Evolutionary conservation across 2,329 filamentous ascomycete species (phyloP), one percentile per base, ranked within the genome.

Genomic region (Pestalotiopsis sp.): DNA sequence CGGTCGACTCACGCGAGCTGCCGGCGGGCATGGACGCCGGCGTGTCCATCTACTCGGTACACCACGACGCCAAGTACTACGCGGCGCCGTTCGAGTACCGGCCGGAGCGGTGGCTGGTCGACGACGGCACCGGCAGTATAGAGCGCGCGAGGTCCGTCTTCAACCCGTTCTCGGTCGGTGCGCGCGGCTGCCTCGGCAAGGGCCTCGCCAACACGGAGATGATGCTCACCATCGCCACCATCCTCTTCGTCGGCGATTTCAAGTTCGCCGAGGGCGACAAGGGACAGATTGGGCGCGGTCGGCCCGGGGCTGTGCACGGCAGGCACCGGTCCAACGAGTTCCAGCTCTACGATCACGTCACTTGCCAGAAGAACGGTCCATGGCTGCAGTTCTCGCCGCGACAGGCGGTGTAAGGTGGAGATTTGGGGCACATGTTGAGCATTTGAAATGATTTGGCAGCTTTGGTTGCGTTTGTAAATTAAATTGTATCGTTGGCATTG

Each of bases 51-150:
- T 72, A 64, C 38, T 41, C 68, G 13, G 65, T 71, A 1, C 58
- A 66, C 31, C 70, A 71, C 60, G 36, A 65, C 52, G 27, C 69
- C 3, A 57, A 66, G 13, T 65, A 70, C 59, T 70, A 67, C 52
- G 3, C 45, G 2, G 68, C 68, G 3, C 71, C 71, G 2, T 70
- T 70, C 55, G 17, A 36, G 7, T 72, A 69, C 60, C 25, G 17
- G 14, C 71, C 71, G 7, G 70, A 69, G 9, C 66, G 69, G 7
- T 71, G 69, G 69, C 58, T 71, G 52, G 38, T 45, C 4, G 64
- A 49, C 52, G 55, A 66, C 23, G 64, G 31, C n/a, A 60, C 52
- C 39, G 64, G 64, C n/a, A 65, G 49, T 25, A 55, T 65, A 14
- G 49, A 65, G 25, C 41, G 64, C 20, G 64, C 52, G 20, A 12